Conservation (phyloP, 2,329 filamentous ascomycete species). For the Endoconidiophora laricicola region DNA sequence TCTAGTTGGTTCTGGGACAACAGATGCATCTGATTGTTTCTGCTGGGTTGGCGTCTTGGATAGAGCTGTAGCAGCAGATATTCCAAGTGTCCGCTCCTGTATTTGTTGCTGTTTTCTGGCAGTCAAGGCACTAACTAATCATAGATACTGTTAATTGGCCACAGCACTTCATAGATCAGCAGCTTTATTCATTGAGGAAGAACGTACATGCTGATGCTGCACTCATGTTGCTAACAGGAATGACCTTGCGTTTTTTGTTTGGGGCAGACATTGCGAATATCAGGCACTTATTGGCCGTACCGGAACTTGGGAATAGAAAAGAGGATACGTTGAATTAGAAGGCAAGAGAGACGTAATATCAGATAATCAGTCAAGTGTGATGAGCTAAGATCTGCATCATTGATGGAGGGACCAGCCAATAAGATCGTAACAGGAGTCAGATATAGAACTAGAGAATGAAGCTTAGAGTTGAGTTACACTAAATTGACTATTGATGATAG, state of each 20-base stretch:
- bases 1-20: neutral
- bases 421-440: too few relatives aligned
- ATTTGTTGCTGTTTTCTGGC: conserved; percentile 5
- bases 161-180: neutral
- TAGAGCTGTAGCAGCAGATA: neutral
- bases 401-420: too few relatives aligned
- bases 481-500: neutral
- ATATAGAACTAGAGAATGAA: too few relatives aligned
- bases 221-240: neutral
- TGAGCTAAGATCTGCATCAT: too few relatives aligned
- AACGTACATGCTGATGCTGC: conserved; percentile 10
- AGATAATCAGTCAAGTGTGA: too few relatives aligned
- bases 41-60: neutral
- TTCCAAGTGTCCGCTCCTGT: neutral
- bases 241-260: conserved; percentile 9
- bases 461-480: neutral
- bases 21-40: neutral
- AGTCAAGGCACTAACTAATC: conserved; percentile 11
- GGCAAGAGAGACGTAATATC: neutral
- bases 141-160: neutral
- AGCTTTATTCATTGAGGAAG: neutral
- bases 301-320: neutral
- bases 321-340: neutral
- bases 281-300: neutral
- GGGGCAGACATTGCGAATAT: conserved; percentile 1